Evolutionary conservation across 2,329 filamentous ascomycete genomes (phyloP).

Genomic region (Endocalyx cinctus): DNA sequence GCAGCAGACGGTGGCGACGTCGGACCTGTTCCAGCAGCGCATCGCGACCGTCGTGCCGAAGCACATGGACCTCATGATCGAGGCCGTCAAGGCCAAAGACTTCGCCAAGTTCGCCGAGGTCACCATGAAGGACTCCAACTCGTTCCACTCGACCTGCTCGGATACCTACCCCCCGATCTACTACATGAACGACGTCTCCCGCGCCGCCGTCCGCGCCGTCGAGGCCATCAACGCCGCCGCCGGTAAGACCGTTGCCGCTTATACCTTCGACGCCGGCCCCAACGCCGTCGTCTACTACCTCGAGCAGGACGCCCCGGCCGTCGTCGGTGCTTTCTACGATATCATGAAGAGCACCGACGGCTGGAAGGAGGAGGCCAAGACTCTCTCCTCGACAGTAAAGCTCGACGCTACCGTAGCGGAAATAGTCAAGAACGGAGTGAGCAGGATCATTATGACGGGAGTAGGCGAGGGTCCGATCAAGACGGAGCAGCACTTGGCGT

Average conservation of each 20-base stretch:
- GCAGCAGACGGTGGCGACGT: slow-evolving; percentile 94
- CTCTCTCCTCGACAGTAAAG: slow-evolving; percentile 47
- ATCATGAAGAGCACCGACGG: slow-evolving; percentile 61
- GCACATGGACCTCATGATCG: slow-evolving; percentile 81
- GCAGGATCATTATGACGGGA: slow-evolving; percentile 82
- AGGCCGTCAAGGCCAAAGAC: slow-evolving; percentile 71
- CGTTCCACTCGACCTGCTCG: slow-evolving; percentile 90
- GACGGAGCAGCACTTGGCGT: slow-evolving; percentile 72
- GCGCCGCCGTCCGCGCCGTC: slow-evolving; percentile 81
- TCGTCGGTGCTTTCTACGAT: slow-evolving; percentile 74
- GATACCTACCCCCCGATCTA: slow-evolving; percentile 98
- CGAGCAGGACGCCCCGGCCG: slow-evolving; percentile 66
- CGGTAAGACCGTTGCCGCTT: slow-evolving; percentile 78
- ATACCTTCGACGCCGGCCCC: slow-evolving; percentile 95
- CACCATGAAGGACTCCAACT: slow-evolving; percentile 96
- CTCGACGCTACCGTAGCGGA: slow-evolving; percentile 62
- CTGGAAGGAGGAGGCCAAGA: slow-evolving; percentile 59
- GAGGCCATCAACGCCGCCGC: slow-evolving; percentile 81
- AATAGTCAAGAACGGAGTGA: slow-evolving; percentile 72
- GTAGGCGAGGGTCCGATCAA: slow-evolving; percentile 86
- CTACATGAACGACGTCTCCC: slow-evolving; percentile 93
- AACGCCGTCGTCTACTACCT: slow-evolving; percentile 97
- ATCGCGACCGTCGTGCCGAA: slow-evolving; percentile 72
- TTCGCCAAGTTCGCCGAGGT: slow-evolving; percentile 84
- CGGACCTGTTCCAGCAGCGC: slow-evolving; percentile 76